Base-by-base conservation (phyloP, 2,329 filamentous ascomycete species). In the Lecanicillium sp. region DNA sequence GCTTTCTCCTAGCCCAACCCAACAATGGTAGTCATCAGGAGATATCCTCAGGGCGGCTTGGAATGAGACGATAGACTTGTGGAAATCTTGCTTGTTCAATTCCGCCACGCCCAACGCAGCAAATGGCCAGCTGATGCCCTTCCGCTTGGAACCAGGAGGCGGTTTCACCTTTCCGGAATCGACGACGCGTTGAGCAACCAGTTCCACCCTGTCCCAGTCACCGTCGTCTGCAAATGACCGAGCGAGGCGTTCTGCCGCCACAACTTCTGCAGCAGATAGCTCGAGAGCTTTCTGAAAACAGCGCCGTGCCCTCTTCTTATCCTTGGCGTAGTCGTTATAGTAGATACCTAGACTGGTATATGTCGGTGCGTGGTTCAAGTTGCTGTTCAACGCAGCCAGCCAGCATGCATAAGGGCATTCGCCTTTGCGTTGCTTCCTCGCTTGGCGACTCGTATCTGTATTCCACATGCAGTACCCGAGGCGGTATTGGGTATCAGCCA, bases 221-320 rank as follows among this genome's bases (percentile, higher is more conserved):
- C 85, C 80, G 48, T 88, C 81, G 39, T 94, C 81, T 0, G 94
- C 90, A 58, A 96, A 98, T 0, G 80, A 81, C 43, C 77, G 77
- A 2, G 92, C 89, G 13, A 98, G 73, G 19, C 87, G 77, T 59
- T 97, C 87, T 0, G 92, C 92, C 27, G 92, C 87, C 49, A 83
- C 72, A 1, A 95, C 77, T 56, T 98, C 92, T 0, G 85, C 81
- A 0, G 87, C 68, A 0, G 92, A 98, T 3, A 98, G 66, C 58
- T 98, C 92, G 36, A 98, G 85, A 0, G 92, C 92, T 57, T 97
- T 96, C 52, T 96, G 87, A 53, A 97, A 97, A 56, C 90, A 97
- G 46, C 85, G 81, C n/a, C 86, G 76, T 8, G 90, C 87, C 54
- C 94, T 74, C 52, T 81, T 84, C 60, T 81, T 87, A 59, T 97